phyloP scores from a whole-genome alignment of 495 filamentous ascomycete species.

The Daldinia bambusicola region DNA sequence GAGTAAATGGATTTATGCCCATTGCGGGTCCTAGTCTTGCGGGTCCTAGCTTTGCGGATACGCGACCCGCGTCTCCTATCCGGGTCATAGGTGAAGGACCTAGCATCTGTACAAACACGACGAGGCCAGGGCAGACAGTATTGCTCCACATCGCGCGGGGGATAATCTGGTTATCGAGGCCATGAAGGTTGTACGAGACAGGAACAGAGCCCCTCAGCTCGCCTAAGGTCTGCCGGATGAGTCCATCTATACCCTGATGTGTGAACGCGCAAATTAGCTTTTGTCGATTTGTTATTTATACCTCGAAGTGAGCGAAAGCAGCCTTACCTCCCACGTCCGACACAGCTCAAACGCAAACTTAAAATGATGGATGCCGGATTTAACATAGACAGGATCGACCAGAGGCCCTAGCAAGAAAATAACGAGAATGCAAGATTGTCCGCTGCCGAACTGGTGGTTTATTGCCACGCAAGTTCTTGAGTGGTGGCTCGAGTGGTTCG shows the following conservation, averaged over 20 bases:
- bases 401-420: conserved; percentile 12
- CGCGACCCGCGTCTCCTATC: too few relatives aligned
- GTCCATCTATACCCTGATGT: conserved; percentile 20
- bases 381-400: conserved; percentile 14
- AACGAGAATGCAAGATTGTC: background rate
- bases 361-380: background rate
- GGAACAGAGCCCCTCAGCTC: background rate
- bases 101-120: conserved; percentile 9
- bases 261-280: background rate
- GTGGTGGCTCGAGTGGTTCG: conserved; percentile 6
- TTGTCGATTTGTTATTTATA: background rate
- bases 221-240: background rate
- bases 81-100: too few relatives aligned
- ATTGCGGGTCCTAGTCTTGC: too few relatives aligned
- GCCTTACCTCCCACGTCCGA: conserved; percentile 32
- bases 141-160: conserved; percentile 12
- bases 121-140: conserved; percentile 16
- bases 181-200: background rate
- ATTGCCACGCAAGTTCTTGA: conserved; percentile 21
- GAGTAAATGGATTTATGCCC: too few relatives aligned
- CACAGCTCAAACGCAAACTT: conserved; percentile 28
- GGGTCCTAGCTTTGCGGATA: too few relatives aligned
- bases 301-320: background rate
- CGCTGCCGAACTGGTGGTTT: background rate
- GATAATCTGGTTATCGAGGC: conserved; percentile 3